Evolutionary conservation across 2,329 filamentous ascomycete genomes (phyloP), one percentile per base, ranked within the genome.

Genomic region (Aplosporella prunicola): DNA sequence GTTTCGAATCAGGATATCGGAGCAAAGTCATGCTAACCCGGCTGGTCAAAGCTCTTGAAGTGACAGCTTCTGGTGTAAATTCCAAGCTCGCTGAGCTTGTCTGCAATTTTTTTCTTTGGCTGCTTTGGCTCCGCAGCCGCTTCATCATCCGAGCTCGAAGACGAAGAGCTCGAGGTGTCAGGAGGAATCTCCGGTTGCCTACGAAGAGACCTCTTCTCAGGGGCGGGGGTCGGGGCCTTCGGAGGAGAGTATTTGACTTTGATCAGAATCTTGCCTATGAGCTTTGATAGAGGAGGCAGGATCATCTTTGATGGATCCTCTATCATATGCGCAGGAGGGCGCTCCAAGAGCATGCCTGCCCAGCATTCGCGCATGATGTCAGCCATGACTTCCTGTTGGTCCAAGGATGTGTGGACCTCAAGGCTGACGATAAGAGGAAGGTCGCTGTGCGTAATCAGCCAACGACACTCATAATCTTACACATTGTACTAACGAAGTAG

Each of bases 371-470:
- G 78, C 82, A 98, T 95, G 45, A 96, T 93, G 39, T 83, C 74
- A 9, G 94, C 88, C 84, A 96, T 95, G 34, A 82, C 72, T 45
- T 86, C 78, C 58, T 98, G 91, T 58, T 96, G 89, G 36, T 83
- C 76, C 2, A 72, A 65, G 43, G 80, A 76, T 10, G 86, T 81
- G 57, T 96, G 89, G 0, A 96, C 84, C 60, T 98, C 91, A 5
- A 96, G 70, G 56, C 87, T 94, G 46, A 96, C 76, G 41, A 96
- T 93, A 25, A 98, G 67, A 1, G 91, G 91, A 14, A 94, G 67
- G 35, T 82, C 74, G 53, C 38, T 40, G 20, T 5, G 7, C 5
- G 9, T 13, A 24, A 18, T 40, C 16, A 36, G 26, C 10, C 16
- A 25, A 18, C 10, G n/a, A 20, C 8, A 34, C 7, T 8, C n/a